phyloP scores from a whole-genome alignment of 164 flowering plant genomes.

The Protea cynaroides region DNA sequence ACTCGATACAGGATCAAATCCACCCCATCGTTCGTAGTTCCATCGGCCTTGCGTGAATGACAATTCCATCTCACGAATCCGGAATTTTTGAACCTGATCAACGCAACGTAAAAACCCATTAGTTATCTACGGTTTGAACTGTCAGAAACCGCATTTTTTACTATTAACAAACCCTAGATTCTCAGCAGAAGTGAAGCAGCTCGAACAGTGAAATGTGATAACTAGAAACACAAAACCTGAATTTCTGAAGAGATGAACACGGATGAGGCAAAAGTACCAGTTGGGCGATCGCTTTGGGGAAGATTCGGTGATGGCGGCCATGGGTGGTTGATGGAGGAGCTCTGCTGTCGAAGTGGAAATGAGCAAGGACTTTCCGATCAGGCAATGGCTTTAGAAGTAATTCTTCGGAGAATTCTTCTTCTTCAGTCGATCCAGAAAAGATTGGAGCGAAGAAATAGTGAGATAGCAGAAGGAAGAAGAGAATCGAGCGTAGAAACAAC shows the following conservation, averaged over 20 bases:
- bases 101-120: slow-evolving; percentile 10
- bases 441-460: slow-evolving; percentile 4
- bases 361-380: slow-evolving; percentile 83
- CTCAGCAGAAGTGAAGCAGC: not conserved
- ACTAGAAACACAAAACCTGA: not conserved
- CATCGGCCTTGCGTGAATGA: slow-evolving; percentile 98
- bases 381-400: slow-evolving; percentile 76
- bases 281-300: slow-evolving; percentile 89
- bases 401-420: slow-evolving; percentile 77
- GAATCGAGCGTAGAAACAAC: slow-evolving; percentile 18
- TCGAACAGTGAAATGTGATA: not conserved
- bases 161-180: too few species aligned
- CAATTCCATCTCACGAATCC: slow-evolving; percentile 78
- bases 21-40: slow-evolving; percentile 97
- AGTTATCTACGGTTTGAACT: not conserved
- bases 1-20: slow-evolving; percentile 77
- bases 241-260: not conserved
- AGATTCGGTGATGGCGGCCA: slow-evolving; percentile 78
- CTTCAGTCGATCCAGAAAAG: slow-evolving; percentile 21
- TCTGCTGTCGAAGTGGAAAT: slow-evolving; percentile 69
- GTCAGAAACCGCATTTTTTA: too few species aligned
- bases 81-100: slow-evolving; percentile 72
- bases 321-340: slow-evolving; percentile 43
- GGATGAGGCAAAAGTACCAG: slow-evolving; percentile 40
- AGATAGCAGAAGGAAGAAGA: slow-evolving; percentile 10